Conservation (phyloP, 2,329 filamentous ascomycete species). For the Apiospora koreana region DNA sequence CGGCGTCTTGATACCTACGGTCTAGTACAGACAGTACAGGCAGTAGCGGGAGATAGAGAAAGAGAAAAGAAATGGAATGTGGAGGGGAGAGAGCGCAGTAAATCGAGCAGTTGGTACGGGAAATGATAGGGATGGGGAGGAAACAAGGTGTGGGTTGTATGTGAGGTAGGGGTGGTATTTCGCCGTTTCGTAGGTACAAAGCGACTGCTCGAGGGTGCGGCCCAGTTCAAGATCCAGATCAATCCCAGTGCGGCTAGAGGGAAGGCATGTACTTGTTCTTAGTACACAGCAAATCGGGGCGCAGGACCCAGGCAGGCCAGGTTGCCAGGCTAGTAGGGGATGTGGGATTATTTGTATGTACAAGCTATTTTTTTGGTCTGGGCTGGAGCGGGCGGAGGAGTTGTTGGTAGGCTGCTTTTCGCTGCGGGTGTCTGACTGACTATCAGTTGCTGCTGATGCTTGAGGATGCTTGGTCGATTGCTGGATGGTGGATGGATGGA, state of each 20-base stretch:
- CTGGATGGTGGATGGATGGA: background rate
- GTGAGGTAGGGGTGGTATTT: constrained; percentile 14
- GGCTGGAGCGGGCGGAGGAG: background rate
- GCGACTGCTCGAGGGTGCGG: constrained; percentile 13
- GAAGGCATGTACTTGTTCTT: background rate
- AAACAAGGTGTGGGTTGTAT: constrained; percentile 18
- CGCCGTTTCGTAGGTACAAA: constrained; percentile 15
- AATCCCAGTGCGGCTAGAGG: constrained; percentile 10
- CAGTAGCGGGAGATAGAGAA: constrained; percentile 14
- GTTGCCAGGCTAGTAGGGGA: background rate
- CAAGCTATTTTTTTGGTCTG: constrained; percentile 7
- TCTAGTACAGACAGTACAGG: constrained; percentile 13
- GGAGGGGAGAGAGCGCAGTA: constrained; percentile 16
- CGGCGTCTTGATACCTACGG: constrained; percentile 16
- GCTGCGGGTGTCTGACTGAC: background rate
- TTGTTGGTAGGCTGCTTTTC: background rate
- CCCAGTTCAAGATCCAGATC: constrained; percentile 6
- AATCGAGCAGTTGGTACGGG: constrained; percentile 11
- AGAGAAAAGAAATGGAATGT: constrained; percentile 18
- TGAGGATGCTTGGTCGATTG: background rate
- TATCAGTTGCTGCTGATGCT: background rate
- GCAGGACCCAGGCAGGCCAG: constrained; percentile 1
- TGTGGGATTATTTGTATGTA: constrained; percentile 3
- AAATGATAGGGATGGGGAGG: constrained; percentile 17
- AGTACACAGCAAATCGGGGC: constrained; percentile 3